Evolutionary conservation across 2,329 filamentous ascomycete genomes (phyloP).

Genomic region (Pestalotiopsis sp.): DNA sequence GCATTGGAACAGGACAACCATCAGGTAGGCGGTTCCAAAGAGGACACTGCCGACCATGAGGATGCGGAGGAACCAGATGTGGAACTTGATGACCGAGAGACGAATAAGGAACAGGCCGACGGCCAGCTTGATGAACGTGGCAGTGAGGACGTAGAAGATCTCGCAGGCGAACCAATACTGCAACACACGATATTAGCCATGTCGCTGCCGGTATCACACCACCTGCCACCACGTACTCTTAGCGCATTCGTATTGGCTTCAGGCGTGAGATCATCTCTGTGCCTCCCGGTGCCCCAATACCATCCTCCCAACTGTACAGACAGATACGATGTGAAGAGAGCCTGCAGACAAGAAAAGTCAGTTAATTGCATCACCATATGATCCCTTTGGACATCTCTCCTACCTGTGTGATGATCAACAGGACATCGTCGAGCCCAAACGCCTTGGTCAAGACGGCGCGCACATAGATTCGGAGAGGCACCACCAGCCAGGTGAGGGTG

Average conservation of each 20-base stretch:
- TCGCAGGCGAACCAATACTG: constrained; percentile 11
- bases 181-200: not conserved
- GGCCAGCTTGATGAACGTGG: constrained; percentile 8
- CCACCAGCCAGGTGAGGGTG: constrained; percentile 3
- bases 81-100: constrained; percentile 4
- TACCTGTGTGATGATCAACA: constrained; percentile 6
- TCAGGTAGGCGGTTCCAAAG: constrained; percentile 7
- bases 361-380: not conserved
- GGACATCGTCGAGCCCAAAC: not conserved
- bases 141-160: constrained; percentile 5
- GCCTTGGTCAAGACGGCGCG: not conserved
- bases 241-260: constrained; percentile 2
- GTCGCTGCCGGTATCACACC: not conserved
- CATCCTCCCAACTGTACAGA: constrained; percentile 4
- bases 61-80: not conserved
- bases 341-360: not conserved
- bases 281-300: constrained; percentile 11
- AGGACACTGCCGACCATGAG: constrained; percentile 7
- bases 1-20: constrained; percentile 11
- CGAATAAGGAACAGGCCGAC: constrained; percentile 13
- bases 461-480: constrained; percentile 3
- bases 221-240: constrained; percentile 3
- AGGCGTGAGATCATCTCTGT: not conserved
- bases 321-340: constrained; percentile 3
- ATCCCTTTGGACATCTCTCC: not conserved